Percentiles rank a stretch among this genome's conserved stretches.
These are phyloP conservation scores for Penicillium nordicum DNA, from an alignment of 2,329 filamentous ascomycete genomes.

Conservation along the genomic window DNA sequence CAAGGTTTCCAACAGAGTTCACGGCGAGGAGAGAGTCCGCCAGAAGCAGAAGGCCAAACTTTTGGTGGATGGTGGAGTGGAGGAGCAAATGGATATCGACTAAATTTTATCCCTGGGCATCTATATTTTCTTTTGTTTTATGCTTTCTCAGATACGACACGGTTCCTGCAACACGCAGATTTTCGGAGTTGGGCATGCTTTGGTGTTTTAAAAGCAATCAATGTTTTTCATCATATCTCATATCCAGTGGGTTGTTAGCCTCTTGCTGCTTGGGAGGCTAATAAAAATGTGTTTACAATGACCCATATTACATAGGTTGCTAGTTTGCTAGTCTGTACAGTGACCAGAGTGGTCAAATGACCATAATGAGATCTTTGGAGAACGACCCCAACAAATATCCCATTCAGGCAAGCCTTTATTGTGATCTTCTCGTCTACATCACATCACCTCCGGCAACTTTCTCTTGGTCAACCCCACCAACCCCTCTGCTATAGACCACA, in stretches of 20 bases:
- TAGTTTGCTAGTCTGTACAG: conserved; percentile 9
- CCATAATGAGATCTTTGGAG: conserved; percentile 8
- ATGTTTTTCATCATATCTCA: conserved; percentile 17
- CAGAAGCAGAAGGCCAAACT: conserved; percentile 45
- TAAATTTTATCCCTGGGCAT: conserved; percentile 26
- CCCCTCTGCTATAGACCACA: background rate
- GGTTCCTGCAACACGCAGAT: conserved; percentile 20
- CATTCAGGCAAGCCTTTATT: background rate
- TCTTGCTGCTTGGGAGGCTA: conserved; percentile 6
- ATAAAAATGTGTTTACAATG: conserved; percentile 9
- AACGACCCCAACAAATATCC: conserved; percentile 3
- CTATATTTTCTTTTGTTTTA: conserved; percentile 19
- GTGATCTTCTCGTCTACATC: background rate
- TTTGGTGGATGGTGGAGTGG: conserved; percentile 44
- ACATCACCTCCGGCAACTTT: background rate
- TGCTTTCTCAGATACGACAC: conserved; percentile 25
- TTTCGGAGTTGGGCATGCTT: conserved; percentile 26
- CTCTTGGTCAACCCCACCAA: background rate
- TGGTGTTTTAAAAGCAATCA: conserved; percentile 29
- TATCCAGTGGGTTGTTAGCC: conserved; percentile 10
- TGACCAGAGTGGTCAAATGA: conserved; percentile 7
- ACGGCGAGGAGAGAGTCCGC: conserved; percentile 42
- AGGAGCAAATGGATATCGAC: conserved; percentile 49
- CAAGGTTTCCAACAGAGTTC: conserved; percentile 37
- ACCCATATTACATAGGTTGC: conserved; percentile 10